phyloP scores from a whole-genome alignment of 352 stramenopile genomes.

The Phytopythium aichiense region DNA sequence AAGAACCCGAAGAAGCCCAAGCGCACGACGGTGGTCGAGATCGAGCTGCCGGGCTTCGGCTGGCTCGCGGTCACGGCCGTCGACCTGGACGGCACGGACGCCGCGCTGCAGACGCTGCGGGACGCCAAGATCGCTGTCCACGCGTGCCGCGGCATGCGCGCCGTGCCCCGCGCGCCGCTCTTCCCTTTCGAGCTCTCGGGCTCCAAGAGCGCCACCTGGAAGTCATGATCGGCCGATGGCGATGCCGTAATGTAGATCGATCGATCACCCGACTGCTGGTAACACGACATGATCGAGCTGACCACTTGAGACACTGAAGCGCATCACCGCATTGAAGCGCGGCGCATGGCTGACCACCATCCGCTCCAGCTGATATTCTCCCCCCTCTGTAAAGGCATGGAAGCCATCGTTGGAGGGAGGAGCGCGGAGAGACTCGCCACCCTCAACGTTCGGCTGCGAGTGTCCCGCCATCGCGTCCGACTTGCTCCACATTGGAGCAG shows the following conservation, averaged over 20 bases:
- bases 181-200: constrained; percentile 80
- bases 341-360: not conserved
- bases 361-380: not conserved
- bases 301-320: not conserved
- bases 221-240: constrained; percentile 30
- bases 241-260: not conserved
- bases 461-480: not conserved
- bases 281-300: not conserved
- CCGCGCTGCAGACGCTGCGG: constrained; percentile 58
- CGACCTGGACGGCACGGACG: constrained; percentile 68
- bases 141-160: constrained; percentile 56
- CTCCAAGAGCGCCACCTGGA: constrained; percentile 75
- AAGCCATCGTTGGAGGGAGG: not conserved
- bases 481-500: not conserved
- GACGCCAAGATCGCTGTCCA: constrained; percentile 58
- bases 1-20: constrained; percentile 77
- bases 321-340: not conserved
- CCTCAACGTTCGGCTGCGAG: not conserved
- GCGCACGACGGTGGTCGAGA: constrained; percentile 71
- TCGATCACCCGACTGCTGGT: not conserved
- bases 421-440: not conserved
- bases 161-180: constrained; percentile 52
- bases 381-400: not conserved
- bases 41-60: constrained; percentile 76
- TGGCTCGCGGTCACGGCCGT: constrained; percentile 78